Percentiles rank a stretch among this genome's conserved stretches.
These are phyloP conservation scores for Yamadazyma insecticola DNA, from an alignment of 805 yeast species.

Conservation along the genomic window DNA sequence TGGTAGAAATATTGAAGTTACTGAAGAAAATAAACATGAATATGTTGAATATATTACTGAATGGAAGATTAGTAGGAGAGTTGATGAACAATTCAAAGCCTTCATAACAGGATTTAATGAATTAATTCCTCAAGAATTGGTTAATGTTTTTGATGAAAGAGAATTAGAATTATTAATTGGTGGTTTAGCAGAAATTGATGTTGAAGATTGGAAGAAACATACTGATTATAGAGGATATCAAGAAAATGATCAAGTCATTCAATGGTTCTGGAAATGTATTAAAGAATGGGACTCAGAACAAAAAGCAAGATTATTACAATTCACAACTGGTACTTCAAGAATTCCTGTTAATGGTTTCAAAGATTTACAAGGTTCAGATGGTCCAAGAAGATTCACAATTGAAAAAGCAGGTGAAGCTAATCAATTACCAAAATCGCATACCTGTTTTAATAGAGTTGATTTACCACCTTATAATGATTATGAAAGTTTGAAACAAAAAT, in stretches of 20 bases:
- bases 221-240: slow-evolving; percentile 98
- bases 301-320: slow-evolving; percentile 90
- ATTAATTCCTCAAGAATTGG: slow-evolving; percentile 92
- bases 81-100: slow-evolving; percentile 93
- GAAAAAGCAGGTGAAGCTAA: slow-evolving; percentile 95
- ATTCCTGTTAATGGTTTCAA: slow-evolving; percentile 99
- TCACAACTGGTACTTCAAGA: slow-evolving; percentile 98
- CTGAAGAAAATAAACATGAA: slow-evolving; percentile 91
- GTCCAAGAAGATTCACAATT: slow-evolving; percentile 97
- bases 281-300: slow-evolving; percentile 95
- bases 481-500: slow-evolving; percentile 81
- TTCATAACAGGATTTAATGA: slow-evolving; percentile 97
- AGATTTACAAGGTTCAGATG: slow-evolving; percentile 97
- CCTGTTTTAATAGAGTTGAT: slow-evolving; percentile 98
- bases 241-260: slow-evolving; percentile 92
- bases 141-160: slow-evolving; percentile 95
- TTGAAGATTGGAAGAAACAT: slow-evolving; percentile 98
- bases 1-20: slow-evolving; percentile 87
- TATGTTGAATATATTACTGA: slow-evolving; percentile 92
- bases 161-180: slow-evolving; percentile 95
- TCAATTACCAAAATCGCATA: slow-evolving; percentile 95
- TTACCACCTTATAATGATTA: slow-evolving; percentile 88
- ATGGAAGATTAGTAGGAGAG: slow-evolving; percentile 92
- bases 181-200: slow-evolving; percentile 96
- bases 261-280: slow-evolving; percentile 98